Base-by-base conservation (phyloP, 1,284 basidiomycete species). In the Tylopilus sp. region DNA sequence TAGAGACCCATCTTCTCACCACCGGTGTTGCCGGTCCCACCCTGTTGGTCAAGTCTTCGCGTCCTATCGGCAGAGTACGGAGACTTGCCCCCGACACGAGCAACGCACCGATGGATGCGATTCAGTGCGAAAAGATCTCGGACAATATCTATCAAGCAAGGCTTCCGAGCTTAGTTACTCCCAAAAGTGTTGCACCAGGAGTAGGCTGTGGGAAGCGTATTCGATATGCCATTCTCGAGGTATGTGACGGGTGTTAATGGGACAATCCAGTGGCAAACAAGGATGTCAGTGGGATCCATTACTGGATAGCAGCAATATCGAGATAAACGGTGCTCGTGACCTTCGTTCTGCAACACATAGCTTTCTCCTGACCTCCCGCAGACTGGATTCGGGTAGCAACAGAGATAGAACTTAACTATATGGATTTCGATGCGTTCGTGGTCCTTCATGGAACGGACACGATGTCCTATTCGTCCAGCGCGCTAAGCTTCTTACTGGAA, bases 381-480 rank as follows among this genome's bases (percentile, higher is more conserved):
- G 92, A 95, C 62, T 96, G 92, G 90, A 85, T 93, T 55, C 77
- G 89, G 6, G 86, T 97, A 33, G 89, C 91, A 0, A 85, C 82
- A 6, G 94, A 97, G 63, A 92, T 97, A 52, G 91, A 94, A 60
- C 79, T 93, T 43, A 96, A 96, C 64, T 94, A 95, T 59, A 60
- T 71, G 40, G 65, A 74, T 16, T 97, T 92, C 61, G 93, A 97
- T 61, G 90, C 89, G 0, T 97, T 97, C 62, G 85, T 97, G 23
- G 74, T 97, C 28, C 72, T 97, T 10, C 93, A 97, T 65, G 93
- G 93, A 31, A 92, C 90, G n/a, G 92, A 95, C 60, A 95, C 92
- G 0, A 94, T 94, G 89, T 81, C 86, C 2, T 95, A 92, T 67
- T 89, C 87, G 3, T 82, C 91, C 2, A 92, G 89, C 41, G 91